Evolutionary conservation across 2,329 filamentous ascomycete species (phyloP).

Genomic region (Diplodia mutila): DNA sequence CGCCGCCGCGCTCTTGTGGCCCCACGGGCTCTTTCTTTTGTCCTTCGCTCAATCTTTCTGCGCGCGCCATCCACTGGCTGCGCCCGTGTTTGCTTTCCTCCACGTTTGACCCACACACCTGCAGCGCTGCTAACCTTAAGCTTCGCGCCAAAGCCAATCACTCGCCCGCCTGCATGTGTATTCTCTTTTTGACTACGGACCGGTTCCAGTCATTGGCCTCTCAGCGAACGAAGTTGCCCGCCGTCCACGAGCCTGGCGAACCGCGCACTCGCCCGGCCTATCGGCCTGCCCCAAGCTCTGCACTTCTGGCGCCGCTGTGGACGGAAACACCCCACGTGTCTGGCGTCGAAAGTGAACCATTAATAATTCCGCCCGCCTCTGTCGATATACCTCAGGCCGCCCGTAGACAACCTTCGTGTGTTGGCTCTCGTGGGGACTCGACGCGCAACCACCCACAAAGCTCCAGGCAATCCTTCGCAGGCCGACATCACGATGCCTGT

Average conservation of each 20-base stretch:
- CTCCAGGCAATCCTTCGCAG: neutral
- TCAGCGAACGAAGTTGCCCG: neutral
- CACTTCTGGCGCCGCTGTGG: conserved; percentile 30
- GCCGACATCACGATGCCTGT: conserved; percentile 4
- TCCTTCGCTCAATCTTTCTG: conserved; percentile 13
- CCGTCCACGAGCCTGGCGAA: neutral
- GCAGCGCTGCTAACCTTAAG: conserved; percentile 4
- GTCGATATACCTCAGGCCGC: conserved; percentile 6
- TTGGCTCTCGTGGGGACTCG: conserved; percentile 22
- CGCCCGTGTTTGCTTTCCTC: conserved; percentile 16
- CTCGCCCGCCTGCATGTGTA: neutral
- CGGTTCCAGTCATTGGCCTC: conserved; percentile 19
- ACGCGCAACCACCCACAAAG: conserved; percentile 10
- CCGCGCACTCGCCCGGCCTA: conserved; percentile 32
- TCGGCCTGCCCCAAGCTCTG: conserved; percentile 27
- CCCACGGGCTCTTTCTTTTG: conserved; percentile 1
- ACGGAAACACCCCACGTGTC: conserved; percentile 34
- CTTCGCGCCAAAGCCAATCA: conserved; percentile 11
- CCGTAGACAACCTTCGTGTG: neutral
- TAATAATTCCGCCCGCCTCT: conserved; percentile 18
- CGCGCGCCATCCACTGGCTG: conserved; percentile 15
- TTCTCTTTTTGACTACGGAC: conserved; percentile 10
- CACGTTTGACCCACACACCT: conserved; percentile 4
- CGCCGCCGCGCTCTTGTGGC: conserved; percentile 4
- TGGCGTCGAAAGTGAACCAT: conserved; percentile 14